These are phyloP conservation scores for California macrophylla DNA, from an alignment of 441 rosid species.

Conservation along the genomic window DNA sequence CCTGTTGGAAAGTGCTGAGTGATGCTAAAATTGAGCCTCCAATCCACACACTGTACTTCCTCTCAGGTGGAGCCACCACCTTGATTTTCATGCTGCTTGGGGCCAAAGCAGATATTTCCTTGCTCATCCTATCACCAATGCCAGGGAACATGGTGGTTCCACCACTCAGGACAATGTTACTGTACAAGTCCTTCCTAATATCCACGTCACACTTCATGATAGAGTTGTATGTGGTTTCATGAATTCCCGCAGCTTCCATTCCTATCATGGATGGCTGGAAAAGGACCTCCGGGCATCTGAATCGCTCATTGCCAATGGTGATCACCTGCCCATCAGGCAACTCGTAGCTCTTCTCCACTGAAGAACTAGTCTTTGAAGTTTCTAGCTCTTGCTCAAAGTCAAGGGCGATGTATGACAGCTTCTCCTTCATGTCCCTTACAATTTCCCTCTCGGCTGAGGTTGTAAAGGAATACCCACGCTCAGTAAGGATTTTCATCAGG, in stretches of 20 bases:
- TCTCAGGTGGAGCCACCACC: constrained; percentile 48
- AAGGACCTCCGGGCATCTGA: constrained; percentile 72
- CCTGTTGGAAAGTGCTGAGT: constrained; percentile 49
- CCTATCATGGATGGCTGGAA: constrained; percentile 70
- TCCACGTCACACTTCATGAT: constrained; percentile 71
- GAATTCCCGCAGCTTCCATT: constrained; percentile 63
- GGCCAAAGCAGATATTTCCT: constrained; percentile 51
- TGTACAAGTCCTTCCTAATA: constrained; percentile 46
- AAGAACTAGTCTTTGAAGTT: constrained; percentile 43
- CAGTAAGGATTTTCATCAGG: constrained; percentile 56
- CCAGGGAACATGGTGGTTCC: constrained; percentile 58
- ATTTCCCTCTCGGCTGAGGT: constrained; percentile 64
- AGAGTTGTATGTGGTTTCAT: constrained; percentile 57
- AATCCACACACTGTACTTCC: constrained; percentile 61
- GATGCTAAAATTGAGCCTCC: constrained; percentile 57
- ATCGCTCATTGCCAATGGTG: constrained; percentile 60
- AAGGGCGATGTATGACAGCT: constrained; percentile 54
- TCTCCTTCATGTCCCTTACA: constrained; percentile 71
- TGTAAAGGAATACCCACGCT: constrained; percentile 67
- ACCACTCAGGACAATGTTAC: constrained; percentile 50
- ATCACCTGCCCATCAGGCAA: constrained; percentile 66
- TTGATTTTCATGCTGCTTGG: constrained; percentile 54
- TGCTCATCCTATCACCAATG: constrained; percentile 55
- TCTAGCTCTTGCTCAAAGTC: constrained; percentile 63
- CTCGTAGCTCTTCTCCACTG: constrained; percentile 59